A percentile compares a stretch with the other conserved stretches of the same genome.
These are phyloP conservation scores for Skeletonema potamos DNA, from an alignment of 108 stramenopile species.

Conservation along the genomic window DNA sequence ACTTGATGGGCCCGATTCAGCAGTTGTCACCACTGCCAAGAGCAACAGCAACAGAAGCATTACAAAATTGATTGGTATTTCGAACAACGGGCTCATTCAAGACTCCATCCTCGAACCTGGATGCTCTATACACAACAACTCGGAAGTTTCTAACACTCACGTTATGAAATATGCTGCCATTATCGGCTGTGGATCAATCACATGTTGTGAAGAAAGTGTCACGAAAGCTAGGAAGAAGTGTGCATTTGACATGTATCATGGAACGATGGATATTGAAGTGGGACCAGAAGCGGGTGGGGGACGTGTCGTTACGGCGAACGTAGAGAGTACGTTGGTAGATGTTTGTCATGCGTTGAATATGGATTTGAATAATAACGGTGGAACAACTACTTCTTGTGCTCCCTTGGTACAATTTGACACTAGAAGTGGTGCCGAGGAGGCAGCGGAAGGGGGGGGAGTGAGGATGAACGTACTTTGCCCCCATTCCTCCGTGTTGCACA, in stretches of 20 bases:
- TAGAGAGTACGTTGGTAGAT: constrained; percentile 69
- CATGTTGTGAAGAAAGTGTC: constrained; percentile 8
- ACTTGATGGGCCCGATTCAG: constrained; percentile 13
- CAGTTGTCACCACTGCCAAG: neutral
- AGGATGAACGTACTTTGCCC: constrained; percentile 53
- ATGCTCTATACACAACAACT: constrained; percentile 67
- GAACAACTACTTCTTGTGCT: constrained; percentile 8
- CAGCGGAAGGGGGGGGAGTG: neutral
- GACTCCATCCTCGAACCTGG: constrained; percentile 58
- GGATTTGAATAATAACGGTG: constrained; percentile 12
- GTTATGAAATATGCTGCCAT: constrained; percentile 57
- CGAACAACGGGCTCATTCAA: constrained; percentile 54
- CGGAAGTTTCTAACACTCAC: constrained; percentile 52
- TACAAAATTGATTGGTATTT: constrained; percentile 45
- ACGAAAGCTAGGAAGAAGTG: neutral
- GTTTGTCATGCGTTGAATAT: constrained; percentile 56
- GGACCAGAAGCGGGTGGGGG: constrained; percentile 86
- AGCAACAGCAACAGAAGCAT: neutral
- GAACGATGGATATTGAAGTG: constrained; percentile 57
- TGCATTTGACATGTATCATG: constrained; percentile 38
- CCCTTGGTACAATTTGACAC: constrained; percentile 1
- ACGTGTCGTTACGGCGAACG: constrained; percentile 33
- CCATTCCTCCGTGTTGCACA: constrained; percentile 57
- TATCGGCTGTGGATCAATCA: constrained; percentile 61
- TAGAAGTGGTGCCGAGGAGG: too few relatives aligned